Evolutionary conservation across 2,329 filamentous ascomycete species (phyloP), one percentile per base, ranked within the genome.

Genomic region (Penicillium sp.): DNA sequence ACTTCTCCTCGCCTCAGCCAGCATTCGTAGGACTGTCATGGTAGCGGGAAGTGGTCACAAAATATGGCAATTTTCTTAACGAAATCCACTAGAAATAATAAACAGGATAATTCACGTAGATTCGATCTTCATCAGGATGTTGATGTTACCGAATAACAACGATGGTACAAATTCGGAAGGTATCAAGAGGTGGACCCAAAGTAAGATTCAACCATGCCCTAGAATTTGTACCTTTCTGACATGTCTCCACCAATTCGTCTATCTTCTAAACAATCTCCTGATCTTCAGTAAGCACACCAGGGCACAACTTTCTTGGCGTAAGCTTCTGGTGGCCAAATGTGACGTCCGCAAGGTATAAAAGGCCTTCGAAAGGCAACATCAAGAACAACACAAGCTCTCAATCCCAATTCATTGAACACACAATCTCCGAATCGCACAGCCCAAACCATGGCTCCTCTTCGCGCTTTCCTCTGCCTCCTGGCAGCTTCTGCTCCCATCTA

Each of bases 381-480:
- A 28, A 43, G 23, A 9, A 28, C 24, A 43, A 18, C 24, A 43
- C 24, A 26, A 43, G 23, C 9, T 36, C 28, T 44, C 48, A 45
- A 44, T 26, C 11, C 7, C 39, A 13, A 28, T 43, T 13, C 10
- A 43, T 28, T 5, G 10, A 28, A 28, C 23, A 10, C n/a, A 43
- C 39, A 43, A 43, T 6, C 2, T 9, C 42, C 29, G 24, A 44
- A 24, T 13, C 26, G 24, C 24, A 45, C 9, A 44, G 6, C 19
- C 28, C 10, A 8, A 37, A 54, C 4, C 13, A 60, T 60, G 57
- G 28, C 46, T 51, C 47, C 54, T 31, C 31, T 55, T 9, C 51
- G 48, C 37, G 53, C 36, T 26, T 45, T 60, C 31, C 42, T 57
- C 29, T 51, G 44, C 29, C 48, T 60, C 1, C 48, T 54, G 44